Evolutionary conservation across 148 eudicot genomes (phyloP).

Genomic region (Amaranthus palmeri): DNA sequence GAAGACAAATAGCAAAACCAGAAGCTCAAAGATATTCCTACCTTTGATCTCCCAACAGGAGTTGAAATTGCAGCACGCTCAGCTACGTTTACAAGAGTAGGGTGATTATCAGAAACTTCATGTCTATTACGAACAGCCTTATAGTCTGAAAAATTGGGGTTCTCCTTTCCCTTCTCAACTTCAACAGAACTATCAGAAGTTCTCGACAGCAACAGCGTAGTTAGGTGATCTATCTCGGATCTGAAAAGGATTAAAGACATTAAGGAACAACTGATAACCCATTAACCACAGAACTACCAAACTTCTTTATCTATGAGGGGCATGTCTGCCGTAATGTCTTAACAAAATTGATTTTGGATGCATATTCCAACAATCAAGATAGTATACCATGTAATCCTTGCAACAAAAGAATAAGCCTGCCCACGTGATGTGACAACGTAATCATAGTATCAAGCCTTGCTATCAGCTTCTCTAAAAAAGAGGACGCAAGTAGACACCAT

Average conservation of each 20-base stretch:
- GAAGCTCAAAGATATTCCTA: slow-evolving; percentile 13
- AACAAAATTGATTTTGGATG: not conserved
- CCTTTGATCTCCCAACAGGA: slow-evolving; percentile 45
- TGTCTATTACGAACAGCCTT: slow-evolving; percentile 28
- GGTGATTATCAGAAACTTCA: slow-evolving; percentile 15
- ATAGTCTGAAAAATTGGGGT: slow-evolving; percentile 27
- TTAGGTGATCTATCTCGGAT: slow-evolving; percentile 65
- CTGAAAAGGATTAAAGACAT: slow-evolving; percentile 30
- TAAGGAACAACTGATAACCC: slow-evolving; percentile 3
- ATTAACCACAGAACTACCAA: not conserved
- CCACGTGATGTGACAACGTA: not conserved
- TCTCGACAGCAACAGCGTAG: slow-evolving; percentile 51
- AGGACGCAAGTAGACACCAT: not conserved
- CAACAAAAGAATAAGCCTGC: not conserved
- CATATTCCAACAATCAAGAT: not conserved
- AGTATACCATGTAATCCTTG: not conserved
- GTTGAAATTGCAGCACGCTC: slow-evolving; percentile 32
- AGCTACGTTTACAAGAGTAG: slow-evolving; percentile 27
- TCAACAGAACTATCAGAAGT: slow-evolving; percentile 36
- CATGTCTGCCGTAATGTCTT: not conserved
- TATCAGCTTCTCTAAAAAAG: not conserved
- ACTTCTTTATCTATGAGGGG: not conserved
- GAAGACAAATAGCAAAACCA: not conserved
- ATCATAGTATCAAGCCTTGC: not conserved
- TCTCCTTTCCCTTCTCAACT: slow-evolving; percentile 25